Percentiles rank a stretch among this genome's conserved stretches.
These are phyloP conservation scores for Calophaca sinica DNA, from an alignment of 306 rosid species.

Conservation along the genomic window DNA sequence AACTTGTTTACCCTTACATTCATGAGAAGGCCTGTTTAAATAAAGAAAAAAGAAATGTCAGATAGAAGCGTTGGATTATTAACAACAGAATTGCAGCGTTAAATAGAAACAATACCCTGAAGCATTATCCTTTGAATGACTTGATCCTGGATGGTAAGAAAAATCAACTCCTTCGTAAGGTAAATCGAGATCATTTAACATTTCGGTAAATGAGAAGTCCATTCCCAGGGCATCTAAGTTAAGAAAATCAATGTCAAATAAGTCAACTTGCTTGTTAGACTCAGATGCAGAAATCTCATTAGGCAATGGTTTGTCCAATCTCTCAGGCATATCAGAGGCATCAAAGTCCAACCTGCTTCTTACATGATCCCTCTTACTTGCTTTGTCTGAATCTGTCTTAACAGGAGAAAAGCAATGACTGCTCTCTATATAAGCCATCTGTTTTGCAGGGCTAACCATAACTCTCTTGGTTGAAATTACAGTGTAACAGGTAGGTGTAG, in stretches of 20 bases:
- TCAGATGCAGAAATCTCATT: conserved; percentile 57
- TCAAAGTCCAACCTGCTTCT: conserved; percentile 83
- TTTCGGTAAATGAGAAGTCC: conserved; percentile 74
- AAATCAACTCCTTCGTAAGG: conserved; percentile 60
- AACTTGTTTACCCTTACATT: conserved; percentile 55
- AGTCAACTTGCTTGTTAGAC: conserved; percentile 61
- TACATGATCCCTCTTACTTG: conserved; percentile 67
- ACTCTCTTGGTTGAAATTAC: conserved; percentile 85
- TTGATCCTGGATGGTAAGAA: conserved; percentile 53
- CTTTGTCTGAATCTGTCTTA: conserved; percentile 53
- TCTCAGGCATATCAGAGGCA: conserved; percentile 51
- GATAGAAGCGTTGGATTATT: conserved; percentile 12
- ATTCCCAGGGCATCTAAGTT: conserved; percentile 63
- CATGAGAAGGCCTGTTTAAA: conserved; percentile 56
- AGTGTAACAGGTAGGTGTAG: conserved; percentile 62
- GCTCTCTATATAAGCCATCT: conserved; percentile 70
- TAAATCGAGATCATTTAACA: conserved; percentile 71
- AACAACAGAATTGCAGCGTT: conserved; percentile 16
- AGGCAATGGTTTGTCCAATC: conserved; percentile 45
- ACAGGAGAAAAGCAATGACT: conserved; percentile 73
- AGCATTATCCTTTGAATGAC: conserved; percentile 48
- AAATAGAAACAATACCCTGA: conserved; percentile 61
- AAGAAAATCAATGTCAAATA: conserved; percentile 63
- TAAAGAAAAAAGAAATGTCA: conserved; percentile 2
- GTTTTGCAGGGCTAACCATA: conserved; percentile 71